Base-by-base conservation (phyloP, 108 stramenopile genomes). In the Nitzschia sp. region DNA sequence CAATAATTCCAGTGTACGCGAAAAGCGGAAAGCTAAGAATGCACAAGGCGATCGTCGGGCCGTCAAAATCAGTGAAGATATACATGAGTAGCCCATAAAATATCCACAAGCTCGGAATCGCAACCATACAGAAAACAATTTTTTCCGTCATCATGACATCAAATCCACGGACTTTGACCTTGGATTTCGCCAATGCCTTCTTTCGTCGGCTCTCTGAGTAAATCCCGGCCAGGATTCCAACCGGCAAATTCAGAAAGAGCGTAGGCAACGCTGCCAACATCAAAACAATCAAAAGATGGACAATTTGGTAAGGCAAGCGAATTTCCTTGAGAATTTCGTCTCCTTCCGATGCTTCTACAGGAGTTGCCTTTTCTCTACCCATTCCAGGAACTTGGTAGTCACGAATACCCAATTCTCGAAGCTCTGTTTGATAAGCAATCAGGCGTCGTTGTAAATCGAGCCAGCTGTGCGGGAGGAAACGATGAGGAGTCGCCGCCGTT, bases 141-240 rank as follows among this genome's bases (percentile, higher is more conserved):
- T 97, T 94, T 68, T 97, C 96, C 38, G 92, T 90, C 46, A 98
- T 78, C 92, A 98, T 85, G 2, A 98, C 98, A 71, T 98, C 98
- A 57, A 80, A 80, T 16, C 83, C 98, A 41, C 87, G 82, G 61
- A 98, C 85, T 73, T 98, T 98, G 34, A 98, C 98, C 60, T 95
- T 96, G 34, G 94, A 95, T 16, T 80, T 85, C 48, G 91, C 94
- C 64, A 98, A 69, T 25, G 95, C 96, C 53, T 86, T 90, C 69
- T 96, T 91, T 8, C 96, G 86, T 50, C 94, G 83, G 56, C 72
- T 79, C 46, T 92, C 82, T 16, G 93, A 83, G 62, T 86, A 94
- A 29, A 91, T 78, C 31, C 90, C 82, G 6, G 97, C 94, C 36
- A 96, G 71, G 23, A 98, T 45, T 23, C 97, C 95, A 31, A 97